Evolutionary conservation across 2,329 filamentous ascomycete species (phyloP).

Genomic region (Hyphodiscus sp.): DNA sequence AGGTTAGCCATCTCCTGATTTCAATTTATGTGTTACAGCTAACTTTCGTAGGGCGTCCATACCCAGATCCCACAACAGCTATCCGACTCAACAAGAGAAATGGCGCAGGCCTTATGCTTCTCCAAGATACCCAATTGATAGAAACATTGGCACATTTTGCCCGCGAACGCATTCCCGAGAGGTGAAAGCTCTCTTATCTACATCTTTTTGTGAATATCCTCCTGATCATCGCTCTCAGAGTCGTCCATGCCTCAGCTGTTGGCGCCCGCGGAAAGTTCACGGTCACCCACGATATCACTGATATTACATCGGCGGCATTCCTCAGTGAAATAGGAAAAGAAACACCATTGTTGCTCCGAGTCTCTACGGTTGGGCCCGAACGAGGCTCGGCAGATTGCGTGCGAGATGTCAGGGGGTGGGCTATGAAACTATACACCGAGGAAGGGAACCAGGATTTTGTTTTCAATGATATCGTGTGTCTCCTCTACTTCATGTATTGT

Average conservation of each 20-base stretch:
- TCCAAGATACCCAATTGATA: constrained; percentile 60
- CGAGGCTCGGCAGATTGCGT: constrained; percentile 41
- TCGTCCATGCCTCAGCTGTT: constrained; percentile 59
- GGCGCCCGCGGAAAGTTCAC: constrained; percentile 43
- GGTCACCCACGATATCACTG: constrained; percentile 50
- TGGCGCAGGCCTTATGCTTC: constrained; percentile 34
- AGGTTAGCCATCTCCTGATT: neutral
- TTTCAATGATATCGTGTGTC: constrained; percentile 32
- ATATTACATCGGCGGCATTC: constrained; percentile 49
- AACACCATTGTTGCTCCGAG: constrained; percentile 45
- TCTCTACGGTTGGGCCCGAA: constrained; percentile 41
- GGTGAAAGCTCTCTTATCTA: constrained; percentile 4
- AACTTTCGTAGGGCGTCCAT: neutral
- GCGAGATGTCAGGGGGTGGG: constrained; percentile 43
- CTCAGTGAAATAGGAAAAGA: constrained; percentile 51
- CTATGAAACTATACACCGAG: constrained; percentile 45
- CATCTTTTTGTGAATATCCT: neutral
- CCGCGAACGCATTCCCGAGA: constrained; percentile 43
- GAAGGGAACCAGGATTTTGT: constrained; percentile 47
- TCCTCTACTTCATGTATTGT: neutral
- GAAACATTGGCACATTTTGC: constrained; percentile 50
- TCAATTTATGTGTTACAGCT: neutral
- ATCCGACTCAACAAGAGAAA: neutral
- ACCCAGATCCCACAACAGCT: neutral
- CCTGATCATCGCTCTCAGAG: constrained; percentile 12